These are phyloP conservation scores for Pholiota microspora DNA, from an alignment of 768 basidiomycete species.

Conservation along the genomic window DNA sequence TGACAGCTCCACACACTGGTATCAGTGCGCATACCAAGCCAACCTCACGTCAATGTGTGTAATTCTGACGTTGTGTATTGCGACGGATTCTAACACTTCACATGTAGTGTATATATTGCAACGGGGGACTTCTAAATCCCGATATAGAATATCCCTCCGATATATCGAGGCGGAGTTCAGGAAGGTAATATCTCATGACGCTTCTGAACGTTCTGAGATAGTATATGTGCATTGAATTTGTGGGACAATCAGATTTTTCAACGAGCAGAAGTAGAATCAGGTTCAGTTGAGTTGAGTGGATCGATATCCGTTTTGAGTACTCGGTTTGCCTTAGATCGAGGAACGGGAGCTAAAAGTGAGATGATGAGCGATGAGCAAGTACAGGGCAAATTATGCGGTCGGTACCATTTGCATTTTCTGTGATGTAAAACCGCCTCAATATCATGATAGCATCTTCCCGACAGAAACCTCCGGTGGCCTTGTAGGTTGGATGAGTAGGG, in stretches of 20 bases:
- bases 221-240: neutral
- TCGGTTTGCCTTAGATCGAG: conserved; percentile 84
- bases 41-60: too few relatives aligned
- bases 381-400: conserved; percentile 6
- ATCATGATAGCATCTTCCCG: conserved; percentile 87
- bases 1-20: too few relatives aligned
- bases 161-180: neutral
- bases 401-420: conserved; percentile 88
- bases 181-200: neutral
- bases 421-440: conserved; percentile 85
- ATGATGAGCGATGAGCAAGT: conserved; percentile 13
- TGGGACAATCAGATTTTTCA: neutral
- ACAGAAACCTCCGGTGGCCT: conserved; percentile 71
- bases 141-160: too few relatives aligned
- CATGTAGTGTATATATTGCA: neutral
- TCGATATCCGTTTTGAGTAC: conserved; percentile 81
- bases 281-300: conserved; percentile 17
- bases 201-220: too few relatives aligned
- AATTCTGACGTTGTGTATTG: neutral
- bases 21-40: too few relatives aligned
- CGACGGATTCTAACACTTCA: neutral
- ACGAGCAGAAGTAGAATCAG: neutral
- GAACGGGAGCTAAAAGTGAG: conserved; percentile 68
- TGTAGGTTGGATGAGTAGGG: conserved; percentile 72
- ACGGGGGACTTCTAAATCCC: too few relatives aligned